phyloP scores from a whole-genome alignment of 2,329 filamentous ascomycete genomes.

The Lasiodiplodia sp. region DNA sequence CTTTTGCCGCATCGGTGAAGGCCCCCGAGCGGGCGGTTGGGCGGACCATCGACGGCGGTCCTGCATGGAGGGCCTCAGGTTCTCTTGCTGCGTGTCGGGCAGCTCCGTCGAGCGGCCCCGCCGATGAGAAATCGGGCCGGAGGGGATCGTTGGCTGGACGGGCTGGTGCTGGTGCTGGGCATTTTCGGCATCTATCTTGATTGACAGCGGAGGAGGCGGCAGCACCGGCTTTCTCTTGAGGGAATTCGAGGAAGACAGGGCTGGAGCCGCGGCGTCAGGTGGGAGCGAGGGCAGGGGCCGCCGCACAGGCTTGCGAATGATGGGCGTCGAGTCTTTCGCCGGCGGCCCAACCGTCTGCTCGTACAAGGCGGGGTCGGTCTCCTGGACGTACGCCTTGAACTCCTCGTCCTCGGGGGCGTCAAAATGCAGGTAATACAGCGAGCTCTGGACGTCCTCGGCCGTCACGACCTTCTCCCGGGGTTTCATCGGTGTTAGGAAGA shows the following conservation, averaged over 20 bases:
- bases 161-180: slow-evolving; percentile 14
- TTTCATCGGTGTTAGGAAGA: slow-evolving; percentile 91
- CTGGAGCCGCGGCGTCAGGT: not conserved
- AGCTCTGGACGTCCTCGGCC: slow-evolving; percentile 83
- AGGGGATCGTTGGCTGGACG: slow-evolving; percentile 12
- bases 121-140: slow-evolving; percentile 14
- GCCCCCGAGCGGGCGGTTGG: slow-evolving; percentile 8
- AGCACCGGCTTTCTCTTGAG: slow-evolving; percentile 20
- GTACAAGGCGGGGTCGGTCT: not conserved
- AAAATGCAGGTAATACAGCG: slow-evolving; percentile 90
- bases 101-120: slow-evolving; percentile 17
- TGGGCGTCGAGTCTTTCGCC: slow-evolving; percentile 13
- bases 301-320: slow-evolving; percentile 29
- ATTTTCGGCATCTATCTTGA: slow-evolving; percentile 40
- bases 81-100: slow-evolving; percentile 13
- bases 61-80: slow-evolving; percentile 10
- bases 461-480: slow-evolving; percentile 89
- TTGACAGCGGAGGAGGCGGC: slow-evolving; percentile 38
- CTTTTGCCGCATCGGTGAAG: slow-evolving; percentile 11
- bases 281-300: slow-evolving; percentile 32
- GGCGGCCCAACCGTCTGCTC: not conserved
- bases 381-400: slow-evolving; percentile 7
- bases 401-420: slow-evolving; percentile 63
- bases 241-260: slow-evolving; percentile 7
- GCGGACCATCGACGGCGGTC: slow-evolving; percentile 28